Evolutionary conservation across 2,329 filamentous ascomycete species (phyloP).

Genomic region (Aureobasidium leucospermi): DNA sequence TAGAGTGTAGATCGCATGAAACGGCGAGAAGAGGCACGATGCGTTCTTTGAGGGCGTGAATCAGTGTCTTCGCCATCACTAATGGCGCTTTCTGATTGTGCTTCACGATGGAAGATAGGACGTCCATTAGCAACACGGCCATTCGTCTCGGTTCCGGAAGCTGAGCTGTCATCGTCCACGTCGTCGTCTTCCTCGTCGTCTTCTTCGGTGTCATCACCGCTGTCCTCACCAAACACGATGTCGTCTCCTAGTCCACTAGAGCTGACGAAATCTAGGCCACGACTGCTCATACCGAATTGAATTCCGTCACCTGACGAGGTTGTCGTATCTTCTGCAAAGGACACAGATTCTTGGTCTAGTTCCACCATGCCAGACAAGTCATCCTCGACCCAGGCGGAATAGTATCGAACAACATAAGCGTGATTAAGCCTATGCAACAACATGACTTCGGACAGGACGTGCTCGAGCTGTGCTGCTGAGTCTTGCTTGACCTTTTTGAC

Average conservation of each 20-base stretch:
- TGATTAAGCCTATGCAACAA: constrained; percentile 89
- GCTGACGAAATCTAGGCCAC: constrained; percentile 88
- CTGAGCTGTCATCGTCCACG: constrained; percentile 32
- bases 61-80: constrained; percentile 9
- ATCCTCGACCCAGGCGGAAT: constrained; percentile 89
- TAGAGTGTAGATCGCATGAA: constrained; percentile 71
- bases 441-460: constrained; percentile 78
- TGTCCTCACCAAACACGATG: constrained; percentile 66
- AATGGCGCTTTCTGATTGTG: neutral
- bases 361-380: constrained; percentile 23
- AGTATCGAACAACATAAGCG: constrained; percentile 81
- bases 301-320: constrained; percentile 6
- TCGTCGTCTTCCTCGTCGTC: constrained; percentile 36
- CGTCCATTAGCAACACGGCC: neutral
- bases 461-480: constrained; percentile 62
- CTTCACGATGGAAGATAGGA: neutral
- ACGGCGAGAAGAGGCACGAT: constrained; percentile 36
- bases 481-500: constrained; percentile 93
- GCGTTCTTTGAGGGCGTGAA: constrained; percentile 32
- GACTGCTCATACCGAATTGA: constrained; percentile 51
- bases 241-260: constrained; percentile 64
- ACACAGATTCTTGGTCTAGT: constrained; percentile 8
- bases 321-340: neutral
- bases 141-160: constrained; percentile 22
- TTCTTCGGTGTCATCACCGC: constrained; percentile 34